A percentile compares a stretch with the other conserved stretches of the same genome.
These are phyloP conservation scores for Populus simonii DNA, from an alignment of 345 rosid genomes.

Conservation along the genomic window DNA sequence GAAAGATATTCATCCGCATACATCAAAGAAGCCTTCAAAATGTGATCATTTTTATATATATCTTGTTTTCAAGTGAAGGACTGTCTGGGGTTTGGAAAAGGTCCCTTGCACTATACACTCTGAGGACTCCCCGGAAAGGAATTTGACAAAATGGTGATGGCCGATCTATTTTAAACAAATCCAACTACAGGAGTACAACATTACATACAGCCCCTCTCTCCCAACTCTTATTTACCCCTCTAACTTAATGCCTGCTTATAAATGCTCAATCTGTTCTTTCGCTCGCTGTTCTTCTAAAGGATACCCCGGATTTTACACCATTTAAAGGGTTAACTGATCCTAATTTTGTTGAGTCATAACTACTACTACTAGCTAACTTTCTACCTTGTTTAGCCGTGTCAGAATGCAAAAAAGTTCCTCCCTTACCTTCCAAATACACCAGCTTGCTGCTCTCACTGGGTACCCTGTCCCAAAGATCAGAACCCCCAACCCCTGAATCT, in stretches of 20 bases:
- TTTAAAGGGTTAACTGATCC: slow-evolving; percentile 31
- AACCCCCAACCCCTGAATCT: background rate
- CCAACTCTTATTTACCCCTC: slow-evolving; percentile 33
- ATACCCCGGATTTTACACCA: slow-evolving; percentile 41
- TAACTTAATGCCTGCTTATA: slow-evolving; percentile 11
- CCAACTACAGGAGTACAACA: slow-evolving; percentile 26
- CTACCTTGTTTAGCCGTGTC: slow-evolving; percentile 40
- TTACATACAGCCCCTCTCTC: slow-evolving; percentile 23
- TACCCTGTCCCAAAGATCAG: slow-evolving; percentile 8
- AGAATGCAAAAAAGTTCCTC: slow-evolving; percentile 39
- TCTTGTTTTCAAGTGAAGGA: background rate
- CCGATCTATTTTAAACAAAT: slow-evolving; percentile 21
- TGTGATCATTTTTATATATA: background rate
- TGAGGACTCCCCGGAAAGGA: background rate
- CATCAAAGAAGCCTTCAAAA: background rate
- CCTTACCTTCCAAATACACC: slow-evolving; percentile 28
- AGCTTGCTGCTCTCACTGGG: slow-evolving; percentile 16
- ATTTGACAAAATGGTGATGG: slow-evolving; percentile 27
- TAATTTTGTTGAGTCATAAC: slow-evolving; percentile 33
- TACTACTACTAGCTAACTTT: slow-evolving; percentile 28
- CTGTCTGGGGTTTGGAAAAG: background rate
- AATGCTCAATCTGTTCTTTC: slow-evolving; percentile 29
- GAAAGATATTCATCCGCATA: too few species aligned
- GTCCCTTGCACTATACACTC: slow-evolving; percentile 4
- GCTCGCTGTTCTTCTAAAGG: slow-evolving; percentile 32